Percentiles rank a stretch among this genome's conserved stretches.
phyloP scores from a whole-genome alignment of 345 rosid genomes.

The Turritis glabra region DNA sequence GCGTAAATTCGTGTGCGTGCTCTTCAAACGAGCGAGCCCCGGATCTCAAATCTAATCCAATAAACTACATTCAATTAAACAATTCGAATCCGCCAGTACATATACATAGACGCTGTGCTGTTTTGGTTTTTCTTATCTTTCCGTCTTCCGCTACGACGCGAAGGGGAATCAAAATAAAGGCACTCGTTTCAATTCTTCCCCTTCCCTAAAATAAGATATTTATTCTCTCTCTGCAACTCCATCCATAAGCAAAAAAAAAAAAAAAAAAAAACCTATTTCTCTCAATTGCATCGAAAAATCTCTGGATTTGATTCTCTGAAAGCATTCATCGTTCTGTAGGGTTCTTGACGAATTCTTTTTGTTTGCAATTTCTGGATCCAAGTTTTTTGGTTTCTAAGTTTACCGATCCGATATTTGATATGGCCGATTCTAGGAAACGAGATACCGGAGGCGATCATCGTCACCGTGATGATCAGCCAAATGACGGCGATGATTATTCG shows the following conservation, averaged over 20 bases:
- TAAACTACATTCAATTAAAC: slow-evolving; percentile 9
- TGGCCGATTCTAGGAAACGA: slow-evolving; percentile 55
- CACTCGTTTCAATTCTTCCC: slow-evolving; percentile 13
- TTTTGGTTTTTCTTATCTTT: slow-evolving; percentile 3
- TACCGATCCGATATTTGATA: slow-evolving; percentile 43
- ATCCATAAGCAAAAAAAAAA: background rate
- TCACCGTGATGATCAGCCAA: slow-evolving; percentile 34
- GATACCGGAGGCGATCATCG: slow-evolving; percentile 43
- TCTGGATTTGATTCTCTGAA: slow-evolving; percentile 22
- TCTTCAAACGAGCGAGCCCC: slow-evolving; percentile 16
- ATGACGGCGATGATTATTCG: slow-evolving; percentile 44
- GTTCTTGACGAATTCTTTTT: background rate
- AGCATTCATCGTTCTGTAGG: slow-evolving; percentile 17
- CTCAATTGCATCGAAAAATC: slow-evolving; percentile 6
- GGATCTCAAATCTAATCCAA: slow-evolving; percentile 29
- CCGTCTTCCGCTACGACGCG: slow-evolving; percentile 3
- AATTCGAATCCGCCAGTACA: slow-evolving; percentile 20
- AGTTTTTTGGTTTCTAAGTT: slow-evolving; percentile 20
- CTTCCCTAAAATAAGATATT: background rate
- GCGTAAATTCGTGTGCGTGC: slow-evolving; percentile 9
- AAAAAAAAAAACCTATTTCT: background rate
- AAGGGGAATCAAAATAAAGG: slow-evolving; percentile 17
- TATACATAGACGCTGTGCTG: background rate
- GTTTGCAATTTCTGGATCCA: slow-evolving; percentile 22
- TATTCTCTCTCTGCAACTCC: background rate